Base-by-base conservation (phyloP, 768 basidiomycete genomes). In the Amanita subjunquillea region DNA sequence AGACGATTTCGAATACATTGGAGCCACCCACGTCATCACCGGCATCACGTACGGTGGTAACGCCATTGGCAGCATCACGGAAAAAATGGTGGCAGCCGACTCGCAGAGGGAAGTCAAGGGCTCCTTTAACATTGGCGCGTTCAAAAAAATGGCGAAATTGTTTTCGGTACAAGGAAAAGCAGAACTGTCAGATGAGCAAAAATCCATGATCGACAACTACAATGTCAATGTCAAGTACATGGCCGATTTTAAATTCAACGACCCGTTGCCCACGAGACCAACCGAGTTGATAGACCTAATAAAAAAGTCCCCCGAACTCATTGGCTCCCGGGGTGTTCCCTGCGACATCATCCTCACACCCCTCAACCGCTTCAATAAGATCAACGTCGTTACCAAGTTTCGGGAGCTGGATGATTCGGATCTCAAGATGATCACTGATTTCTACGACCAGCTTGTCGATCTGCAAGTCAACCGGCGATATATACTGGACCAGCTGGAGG, bases 311-410 rank as follows among this genome's bases (percentile, higher is more conserved):
- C 47, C 30, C 2, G 4, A 48, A 22, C 25, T 48, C n/a, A 32
- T 48, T 36, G 47, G 47, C 22, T 23, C 20, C 10, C 36, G 6
- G 22, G 47, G 47, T 12, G 47, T 48, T 10, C 47, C 47, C 6
- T 48, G 47, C 36, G 47, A 48, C 22, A 48, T 48, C 47, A 48
- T 48, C 32, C 30, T 48, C 34, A 48, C 47, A 8, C 47, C 47
- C 20, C 32, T 48, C 17, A 36, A 17, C 47, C 47, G 47, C 47
- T 48, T 48, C 34, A 37, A 37, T n/a, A 20, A 48, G 47, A 13
- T 37, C 34, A 37, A 37, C 9, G 12, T 38, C 37, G 20, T 48
- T 36, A 17, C 36, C 47, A 48, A 37, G 20, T 48, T 48, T 20
- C 47, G 47, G 29, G 47, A 48, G 15, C 12, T 37, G 20, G 47